Base-by-base conservation (phyloP, 495 filamentous ascomycete genomes). In the Penicillium lagena region DNA sequence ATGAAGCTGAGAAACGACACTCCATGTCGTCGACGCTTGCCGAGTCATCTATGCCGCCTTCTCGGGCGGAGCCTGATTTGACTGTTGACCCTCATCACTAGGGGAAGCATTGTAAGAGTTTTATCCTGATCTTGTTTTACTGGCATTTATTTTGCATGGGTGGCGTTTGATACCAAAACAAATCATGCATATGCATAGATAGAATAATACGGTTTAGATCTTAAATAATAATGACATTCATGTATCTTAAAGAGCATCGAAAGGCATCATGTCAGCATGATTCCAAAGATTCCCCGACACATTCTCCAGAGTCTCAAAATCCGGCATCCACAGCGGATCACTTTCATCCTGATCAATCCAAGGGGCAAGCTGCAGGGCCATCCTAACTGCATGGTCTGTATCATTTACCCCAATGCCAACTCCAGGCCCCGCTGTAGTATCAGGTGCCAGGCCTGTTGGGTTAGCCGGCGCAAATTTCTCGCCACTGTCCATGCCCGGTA, bases 281-380 rank as follows among this genome's bases (percentile, higher is more conserved):
- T 47, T 59, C 65, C 65, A 68, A 40, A 66, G 51, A 1, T 52
- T 58, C 12, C 68, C 63, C 1, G 68, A 65, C 29, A 70, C 33
- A 52, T 58, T 64, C 48, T 72, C 66, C 43, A 70, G 42, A 1
- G 66, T 70, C 52, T 69, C 68, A 38, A 72, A 72, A 40, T 72
- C 67, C n/a, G 68, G 68, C 58, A 72, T 69, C 67, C 67, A 72
- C 22, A 72, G 50, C 6, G 64, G 68, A 43, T 60, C 60, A 43
- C 59, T 64, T 35, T 63, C 58, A 39, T 65, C 59, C 37, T 71
- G 61, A 46, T 72, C 67, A 41, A 72, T 72, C 68, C 67, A 72
- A 17, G 68, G 68, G 6, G 68, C 68, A 40, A 70, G 60, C 44
- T 70, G 59, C 36, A 72, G 48, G n/a, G 67, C 67, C 67, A 72